Conservation (phyloP, 805 yeast species). For the Nakazawaea ambrosiae region DNA sequence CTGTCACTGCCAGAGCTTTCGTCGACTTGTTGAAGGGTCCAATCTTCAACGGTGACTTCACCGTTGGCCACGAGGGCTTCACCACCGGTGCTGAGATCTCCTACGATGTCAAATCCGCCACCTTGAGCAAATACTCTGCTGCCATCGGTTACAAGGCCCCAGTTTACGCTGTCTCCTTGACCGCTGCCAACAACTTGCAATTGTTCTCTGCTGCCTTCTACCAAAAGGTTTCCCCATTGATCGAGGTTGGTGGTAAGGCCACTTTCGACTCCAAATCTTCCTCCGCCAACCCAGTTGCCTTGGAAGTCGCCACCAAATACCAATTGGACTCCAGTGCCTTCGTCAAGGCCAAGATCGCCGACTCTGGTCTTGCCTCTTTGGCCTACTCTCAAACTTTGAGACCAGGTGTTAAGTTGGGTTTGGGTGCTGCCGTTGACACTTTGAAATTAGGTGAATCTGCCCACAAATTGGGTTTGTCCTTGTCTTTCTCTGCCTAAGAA, state of each 20-base stretch:
- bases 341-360: constrained; percentile 95
- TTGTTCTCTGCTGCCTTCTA: constrained; percentile 92
- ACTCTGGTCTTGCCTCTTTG: constrained; percentile 89
- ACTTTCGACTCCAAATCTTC: constrained; percentile 80
- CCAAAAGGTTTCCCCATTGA: constrained; percentile 87
- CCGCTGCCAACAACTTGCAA: constrained; percentile 80
- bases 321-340: constrained; percentile 79
- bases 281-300: constrained; percentile 74
- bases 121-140: constrained; percentile 88
- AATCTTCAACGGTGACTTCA: constrained; percentile 87
- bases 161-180: constrained; percentile 76
- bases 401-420: constrained; percentile 94
- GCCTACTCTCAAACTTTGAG: constrained; percentile 92
- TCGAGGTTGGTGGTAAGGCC: constrained; percentile 98
- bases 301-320: constrained; percentile 96
- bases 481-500: constrained; percentile 87
- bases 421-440: constrained; percentile 96
- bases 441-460: constrained; percentile 92
- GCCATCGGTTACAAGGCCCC: constrained; percentile 91
- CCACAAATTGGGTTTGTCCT: constrained; percentile 95
- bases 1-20: constrained; percentile 89
- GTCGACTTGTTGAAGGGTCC: constrained; percentile 96
- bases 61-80: constrained; percentile 94
- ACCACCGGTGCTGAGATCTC: constrained; percentile 96
- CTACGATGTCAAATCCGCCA: constrained; percentile 89